These are phyloP conservation scores for Capsicum chinense DNA, from an alignment of 257 asterid genomes.

Conservation along the genomic window DNA sequence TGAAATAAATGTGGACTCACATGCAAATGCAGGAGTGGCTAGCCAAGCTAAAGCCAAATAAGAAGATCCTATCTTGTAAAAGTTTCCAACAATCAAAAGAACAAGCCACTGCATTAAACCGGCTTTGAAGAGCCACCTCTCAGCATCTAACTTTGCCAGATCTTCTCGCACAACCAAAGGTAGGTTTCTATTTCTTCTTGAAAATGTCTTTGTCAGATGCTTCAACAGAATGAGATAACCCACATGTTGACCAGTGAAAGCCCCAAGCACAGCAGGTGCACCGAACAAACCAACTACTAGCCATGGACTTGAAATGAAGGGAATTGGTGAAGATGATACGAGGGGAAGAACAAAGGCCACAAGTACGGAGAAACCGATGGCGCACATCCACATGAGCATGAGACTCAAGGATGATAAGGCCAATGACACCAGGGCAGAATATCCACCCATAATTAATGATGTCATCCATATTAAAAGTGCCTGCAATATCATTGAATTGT, in stretches of 20 bases:
- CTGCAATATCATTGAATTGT: conserved; percentile 82
- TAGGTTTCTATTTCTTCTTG: conserved; percentile 50
- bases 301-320: conserved; percentile 81
- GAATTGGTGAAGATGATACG: conserved; percentile 76
- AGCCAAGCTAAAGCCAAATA: conserved; percentile 90
- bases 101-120: conserved; percentile 88
- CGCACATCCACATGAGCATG: conserved; percentile 80
- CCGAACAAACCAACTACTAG: conserved; percentile 77
- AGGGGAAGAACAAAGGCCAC: conserved; percentile 71
- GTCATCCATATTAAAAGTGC: conserved; percentile 76
- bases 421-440: conserved; percentile 63
- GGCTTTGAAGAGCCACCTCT: conserved; percentile 91
- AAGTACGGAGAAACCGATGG: conserved; percentile 55
- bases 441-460: conserved; percentile 80
- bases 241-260: conserved; percentile 79
- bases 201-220: conserved; percentile 51
- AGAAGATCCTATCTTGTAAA: conserved; percentile 71
- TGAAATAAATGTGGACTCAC: conserved; percentile 57
- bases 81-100: conserved; percentile 68
- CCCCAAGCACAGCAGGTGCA: conserved; percentile 94
- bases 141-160: conserved; percentile 87
- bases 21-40: conserved; percentile 89
- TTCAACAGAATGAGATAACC: conserved; percentile 65
- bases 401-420: conserved; percentile 65
- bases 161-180: conserved; percentile 52